Evolutionary conservation across 164 flowering plant genomes (phyloP).

Genomic region (Protea cynaroides): DNA sequence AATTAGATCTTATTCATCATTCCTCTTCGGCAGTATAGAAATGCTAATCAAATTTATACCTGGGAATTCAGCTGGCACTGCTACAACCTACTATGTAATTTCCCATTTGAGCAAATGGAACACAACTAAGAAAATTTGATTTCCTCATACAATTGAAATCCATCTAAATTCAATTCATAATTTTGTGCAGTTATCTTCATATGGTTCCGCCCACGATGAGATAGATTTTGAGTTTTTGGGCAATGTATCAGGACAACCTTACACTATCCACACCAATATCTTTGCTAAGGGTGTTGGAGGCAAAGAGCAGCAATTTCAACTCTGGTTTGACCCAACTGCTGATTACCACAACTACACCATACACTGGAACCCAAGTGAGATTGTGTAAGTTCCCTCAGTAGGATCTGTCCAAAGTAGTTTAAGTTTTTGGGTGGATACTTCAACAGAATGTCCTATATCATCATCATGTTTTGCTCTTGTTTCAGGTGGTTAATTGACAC

Average conservation of each 20-base stretch:
- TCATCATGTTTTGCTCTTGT: slow-evolving; percentile 2
- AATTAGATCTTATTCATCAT: slow-evolving; percentile 37
- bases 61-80: slow-evolving; percentile 71
- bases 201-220: slow-evolving; percentile 53
- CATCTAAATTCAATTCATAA: slow-evolving; percentile 1
- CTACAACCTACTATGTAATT: slow-evolving; percentile 72
- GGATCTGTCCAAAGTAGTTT: neutral
- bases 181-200: slow-evolving; percentile 52
- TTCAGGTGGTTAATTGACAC: slow-evolving; percentile 78
- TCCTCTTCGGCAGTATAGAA: slow-evolving; percentile 67
- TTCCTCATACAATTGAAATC: neutral
- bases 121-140: neutral
- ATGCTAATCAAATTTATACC: slow-evolving; percentile 67
- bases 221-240: slow-evolving; percentile 89
- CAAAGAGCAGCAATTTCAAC: slow-evolving; percentile 71
- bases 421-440: too few relatives aligned
- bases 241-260: slow-evolving; percentile 68
- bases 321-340: slow-evolving; percentile 85
- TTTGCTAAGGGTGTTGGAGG: slow-evolving; percentile 57
- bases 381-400: slow-evolving; percentile 51
- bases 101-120: neutral
- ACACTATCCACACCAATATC: slow-evolving; percentile 70
- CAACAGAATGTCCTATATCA: too few relatives aligned
- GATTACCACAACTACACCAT: slow-evolving; percentile 91
- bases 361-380: slow-evolving; percentile 63